Evolutionary conservation across 306 rosid genomes (phyloP), one percentile per base, ranked within the genome.

Genomic region (Fragaria nilgerrensis): DNA sequence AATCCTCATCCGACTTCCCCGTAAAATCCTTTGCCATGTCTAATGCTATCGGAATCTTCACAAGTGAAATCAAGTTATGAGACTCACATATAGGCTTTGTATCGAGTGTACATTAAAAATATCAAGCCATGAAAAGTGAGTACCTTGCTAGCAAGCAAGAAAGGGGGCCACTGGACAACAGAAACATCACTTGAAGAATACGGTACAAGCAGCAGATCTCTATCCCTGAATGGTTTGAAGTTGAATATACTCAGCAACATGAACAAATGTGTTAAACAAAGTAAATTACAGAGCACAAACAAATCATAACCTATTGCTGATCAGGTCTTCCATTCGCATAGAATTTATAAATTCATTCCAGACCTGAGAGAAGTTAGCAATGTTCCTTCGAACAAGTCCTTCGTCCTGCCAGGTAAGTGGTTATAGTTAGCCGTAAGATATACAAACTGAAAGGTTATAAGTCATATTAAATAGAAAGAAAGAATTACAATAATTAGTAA

Each of bases 81-180:
- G 72, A 39, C 50, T 44, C 16, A 47, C 7, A 56, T 20, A 65
- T 16, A 13, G 66, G 65, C 32, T 19, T 55, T 55, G 36, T 3
- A 32, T n/a, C 41, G 20, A 64, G 25, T 65, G 62, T 49, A 62
- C 74, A 61, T 59, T 68, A 63, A 81, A 78, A 59, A 67, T 43
- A 58, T 20, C 45, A 52, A 78, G 72, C 55, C 59, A 77, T 81
- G 78, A 75, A 76, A 79, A 77, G 49, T 43, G 77, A 65, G 75
- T 88, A 92, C 98, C 94, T 95, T 95, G 75, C 98, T 92, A 82
- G 98, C 98, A 83, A 95, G 98, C 88, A 95, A 82, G 87, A 95
- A 95, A 48, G 98, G 98, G 77, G 98, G 98, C 98, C 98, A 95
- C 88, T 92, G 98, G 74, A 95, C 84, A 76, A 92, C 96, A 75